Percentiles rank a stretch among this genome's conserved stretches.
These are phyloP conservation scores for Trypanosoma brucei DNA, from an alignment of 208 protist genomes.

Conservation along the genomic window DNA sequence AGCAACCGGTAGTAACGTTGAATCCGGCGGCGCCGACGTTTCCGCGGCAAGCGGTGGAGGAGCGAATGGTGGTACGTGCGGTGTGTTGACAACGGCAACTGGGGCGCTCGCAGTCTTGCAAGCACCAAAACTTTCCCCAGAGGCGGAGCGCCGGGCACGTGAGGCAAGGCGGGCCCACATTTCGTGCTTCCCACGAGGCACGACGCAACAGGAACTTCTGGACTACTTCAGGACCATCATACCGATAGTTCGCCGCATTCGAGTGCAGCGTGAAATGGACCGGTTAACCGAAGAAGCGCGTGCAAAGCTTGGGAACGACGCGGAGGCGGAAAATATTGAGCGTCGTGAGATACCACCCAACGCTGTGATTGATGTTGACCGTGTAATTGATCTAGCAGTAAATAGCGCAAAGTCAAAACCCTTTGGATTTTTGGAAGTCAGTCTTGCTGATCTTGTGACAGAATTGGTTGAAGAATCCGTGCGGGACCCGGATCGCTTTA, in stretches of 20 bases:
- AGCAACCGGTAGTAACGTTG: conserved; percentile 5
- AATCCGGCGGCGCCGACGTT: neutral
- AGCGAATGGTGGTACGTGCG: conserved; percentile 2
- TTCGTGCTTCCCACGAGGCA: conserved; percentile 59
- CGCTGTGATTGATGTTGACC: conserved; percentile 56
- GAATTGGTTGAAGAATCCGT: conserved; percentile 60
- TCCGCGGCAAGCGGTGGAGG: neutral
- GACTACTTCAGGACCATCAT: conserved; percentile 67
- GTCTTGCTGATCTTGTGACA: conserved; percentile 73
- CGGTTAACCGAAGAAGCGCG: conserved; percentile 27
- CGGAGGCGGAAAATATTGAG: conserved; percentile 28
- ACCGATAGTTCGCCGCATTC: conserved; percentile 67
- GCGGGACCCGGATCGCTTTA: conserved; percentile 49
- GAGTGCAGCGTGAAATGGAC: conserved; percentile 64
- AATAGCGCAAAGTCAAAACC: conserved; percentile 49
- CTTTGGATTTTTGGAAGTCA: conserved; percentile 85
- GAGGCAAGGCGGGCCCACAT: conserved; percentile 80
- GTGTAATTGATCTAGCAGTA: conserved; percentile 47
- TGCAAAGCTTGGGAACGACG: conserved; percentile 3
- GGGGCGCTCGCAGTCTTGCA: conserved; percentile 45
- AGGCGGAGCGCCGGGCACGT: conserved; percentile 49
- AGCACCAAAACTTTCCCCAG: conserved; percentile 65
- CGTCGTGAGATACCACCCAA: conserved; percentile 56
- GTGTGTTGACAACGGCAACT: conserved; percentile 14
- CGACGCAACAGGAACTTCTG: conserved; percentile 54